Evolutionary conservation across 495 filamentous ascomycete species (phyloP).

Genomic region (Penicillium manginii): DNA sequence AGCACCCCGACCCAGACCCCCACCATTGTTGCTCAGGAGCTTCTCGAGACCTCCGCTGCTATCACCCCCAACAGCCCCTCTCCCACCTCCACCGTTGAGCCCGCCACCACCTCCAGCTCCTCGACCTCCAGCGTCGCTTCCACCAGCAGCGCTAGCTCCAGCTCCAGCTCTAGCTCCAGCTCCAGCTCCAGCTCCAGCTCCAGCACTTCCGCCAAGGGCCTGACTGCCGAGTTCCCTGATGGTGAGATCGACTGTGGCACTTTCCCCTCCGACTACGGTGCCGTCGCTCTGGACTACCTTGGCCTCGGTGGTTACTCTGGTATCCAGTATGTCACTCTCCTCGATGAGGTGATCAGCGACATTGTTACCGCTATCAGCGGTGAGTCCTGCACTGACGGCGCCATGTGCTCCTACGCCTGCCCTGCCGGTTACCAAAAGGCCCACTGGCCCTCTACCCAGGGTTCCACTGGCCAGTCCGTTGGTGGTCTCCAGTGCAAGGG

Average conservation of each 20-base stretch:
- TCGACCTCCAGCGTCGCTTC: constrained; percentile 20
- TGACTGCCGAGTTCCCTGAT: constrained; percentile 76
- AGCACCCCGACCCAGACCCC: constrained; percentile 22
- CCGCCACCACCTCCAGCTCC: constrained; percentile 22
- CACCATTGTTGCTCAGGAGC: constrained; percentile 27
- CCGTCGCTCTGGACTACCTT: constrained; percentile 69
- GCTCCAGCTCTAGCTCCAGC: constrained; percentile 20
- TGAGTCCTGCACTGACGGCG: constrained; percentile 58
- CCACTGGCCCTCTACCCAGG: constrained; percentile 87
- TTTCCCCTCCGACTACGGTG: constrained; percentile 86
- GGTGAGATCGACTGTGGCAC: constrained; percentile 68
- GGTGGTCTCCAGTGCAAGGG: constrained; percentile 81
- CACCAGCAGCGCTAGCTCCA: constrained; percentile 14
- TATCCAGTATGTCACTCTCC: constrained; percentile 62
- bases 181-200: constrained; percentile 24
- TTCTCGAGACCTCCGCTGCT: constrained; percentile 34
- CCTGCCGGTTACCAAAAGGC: constrained; percentile 89
- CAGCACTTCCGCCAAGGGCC: constrained; percentile 48
- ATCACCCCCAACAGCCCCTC: constrained; percentile 16
- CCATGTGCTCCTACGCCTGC: constrained; percentile 93
- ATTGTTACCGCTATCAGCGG: constrained; percentile 66
- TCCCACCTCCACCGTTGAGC: constrained; percentile 19
- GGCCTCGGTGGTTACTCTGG: constrained; percentile 78
- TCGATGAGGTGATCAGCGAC: constrained; percentile 51
- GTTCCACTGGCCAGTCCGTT: constrained; percentile 79